Percentiles rank a stretch among this genome's conserved stretches.
phyloP scores from a whole-genome alignment of 371 early-diverging fungal species.

The Apophysomyces variabilis region DNA sequence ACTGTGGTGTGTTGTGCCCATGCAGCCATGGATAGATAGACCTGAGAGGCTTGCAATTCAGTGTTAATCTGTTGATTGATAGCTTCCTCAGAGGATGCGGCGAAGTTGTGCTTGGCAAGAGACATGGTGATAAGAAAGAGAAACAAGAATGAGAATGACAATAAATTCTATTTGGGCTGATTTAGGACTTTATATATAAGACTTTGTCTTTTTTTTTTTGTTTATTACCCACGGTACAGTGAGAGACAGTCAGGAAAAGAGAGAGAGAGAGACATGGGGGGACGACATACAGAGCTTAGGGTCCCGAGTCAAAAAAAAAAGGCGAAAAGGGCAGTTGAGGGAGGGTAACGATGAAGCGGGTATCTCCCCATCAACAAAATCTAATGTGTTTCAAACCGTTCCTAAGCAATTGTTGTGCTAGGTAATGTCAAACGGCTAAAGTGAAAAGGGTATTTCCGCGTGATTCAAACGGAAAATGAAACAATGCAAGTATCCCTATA shows the following conservation, averaged over 20 bases:
- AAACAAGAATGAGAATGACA: not conserved
- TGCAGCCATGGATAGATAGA: constrained; percentile 63
- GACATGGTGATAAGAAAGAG: constrained; percentile 44
- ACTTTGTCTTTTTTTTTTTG: not conserved
- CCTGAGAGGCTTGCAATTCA: constrained; percentile 64
- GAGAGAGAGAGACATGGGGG: too few species aligned
- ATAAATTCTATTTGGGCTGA: not conserved
- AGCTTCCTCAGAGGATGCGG: constrained; percentile 65
- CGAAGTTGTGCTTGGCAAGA: constrained; percentile 71
- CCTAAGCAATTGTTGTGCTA: constrained; percentile 1
- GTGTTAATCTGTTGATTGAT: constrained; percentile 70
- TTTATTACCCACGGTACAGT: constrained; percentile 6
- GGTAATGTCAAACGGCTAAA: not conserved
- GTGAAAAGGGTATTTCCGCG: not conserved
- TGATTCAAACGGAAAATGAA: not conserved
- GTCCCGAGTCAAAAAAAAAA: constrained; percentile 9
- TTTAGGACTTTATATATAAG: constrained; percentile 2
- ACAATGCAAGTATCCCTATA: not conserved
- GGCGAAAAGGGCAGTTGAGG: not conserved
- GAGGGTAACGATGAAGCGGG: not conserved
- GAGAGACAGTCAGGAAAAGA: too few species aligned
- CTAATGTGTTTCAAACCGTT: constrained; percentile 2
- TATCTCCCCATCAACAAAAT: not conserved
- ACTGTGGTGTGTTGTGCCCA: constrained; percentile 59
- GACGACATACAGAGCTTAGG: not conserved